Evolutionary conservation across 2,329 filamentous ascomycete genomes (phyloP).

Genomic region (Alternaria atra): DNA sequence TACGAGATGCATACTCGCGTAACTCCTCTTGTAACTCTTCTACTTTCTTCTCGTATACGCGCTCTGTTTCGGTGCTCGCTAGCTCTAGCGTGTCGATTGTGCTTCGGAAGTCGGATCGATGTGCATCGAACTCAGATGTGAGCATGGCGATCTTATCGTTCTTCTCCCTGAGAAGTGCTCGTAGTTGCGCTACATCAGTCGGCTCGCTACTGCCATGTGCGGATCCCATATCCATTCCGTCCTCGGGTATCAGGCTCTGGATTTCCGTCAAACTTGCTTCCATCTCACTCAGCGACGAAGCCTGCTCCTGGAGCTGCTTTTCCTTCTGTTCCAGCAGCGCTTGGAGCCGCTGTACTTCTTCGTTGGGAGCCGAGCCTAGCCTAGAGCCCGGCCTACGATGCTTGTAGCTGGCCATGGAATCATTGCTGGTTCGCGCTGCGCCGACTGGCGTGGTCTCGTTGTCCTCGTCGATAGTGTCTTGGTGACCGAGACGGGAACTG

Average conservation of each 20-base stretch:
- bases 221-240: constrained; percentile 59
- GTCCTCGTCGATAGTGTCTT: constrained; percentile 54
- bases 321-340: constrained; percentile 84
- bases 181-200: constrained; percentile 78
- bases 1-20: constrained; percentile 80
- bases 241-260: constrained; percentile 71
- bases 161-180: constrained; percentile 87
- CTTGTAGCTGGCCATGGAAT: constrained; percentile 61
- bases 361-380: constrained; percentile 54
- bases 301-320: constrained; percentile 87
- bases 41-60: constrained; percentile 94
- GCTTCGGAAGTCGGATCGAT: constrained; percentile 93
- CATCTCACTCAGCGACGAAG: constrained; percentile 84
- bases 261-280: constrained; percentile 86
- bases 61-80: constrained; percentile 92
- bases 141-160: constrained; percentile 95
- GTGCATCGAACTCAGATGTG: constrained; percentile 92
- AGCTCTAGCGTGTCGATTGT: constrained; percentile 97
- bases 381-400: constrained; percentile 37
- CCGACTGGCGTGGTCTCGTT: constrained; percentile 60
- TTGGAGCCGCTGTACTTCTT: constrained; percentile 77
- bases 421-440: constrained; percentile 61
- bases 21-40: constrained; percentile 85
- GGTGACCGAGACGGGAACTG: constrained; percentile 57
- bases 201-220: constrained; percentile 55